phyloP scores from a whole-genome alignment of 257 asterid genomes.

The Petrea volubilis region DNA sequence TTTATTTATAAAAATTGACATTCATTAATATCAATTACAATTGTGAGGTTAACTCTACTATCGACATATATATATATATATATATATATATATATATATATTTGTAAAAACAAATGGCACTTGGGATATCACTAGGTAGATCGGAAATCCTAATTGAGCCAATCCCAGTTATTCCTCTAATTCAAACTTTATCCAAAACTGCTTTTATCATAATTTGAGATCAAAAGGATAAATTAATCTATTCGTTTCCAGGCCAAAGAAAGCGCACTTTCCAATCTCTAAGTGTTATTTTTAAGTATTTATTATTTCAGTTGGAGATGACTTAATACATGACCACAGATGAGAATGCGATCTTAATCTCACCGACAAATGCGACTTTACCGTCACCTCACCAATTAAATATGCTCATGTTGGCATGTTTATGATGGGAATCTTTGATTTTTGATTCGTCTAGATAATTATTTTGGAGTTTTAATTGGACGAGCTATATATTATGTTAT shows the following conservation, averaged over 20 bases:
- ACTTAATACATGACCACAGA: constrained; percentile 31
- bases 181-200: constrained; percentile 26
- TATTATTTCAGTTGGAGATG: constrained; percentile 27
- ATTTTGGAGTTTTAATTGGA: constrained; percentile 10
- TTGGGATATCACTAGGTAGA: background rate
- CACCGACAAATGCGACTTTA: constrained; percentile 45
- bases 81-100: background rate
- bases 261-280: constrained; percentile 38
- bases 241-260: background rate
- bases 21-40: background rate
- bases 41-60: background rate
- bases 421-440: constrained; percentile 45
- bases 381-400: constrained; percentile 20
- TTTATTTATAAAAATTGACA: too few species aligned
- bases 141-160: constrained; percentile 18
- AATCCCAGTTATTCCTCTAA: background rate
- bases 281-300: constrained; percentile 5
- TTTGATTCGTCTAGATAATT: constrained; percentile 1
- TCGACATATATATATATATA: too few species aligned
- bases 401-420: constrained; percentile 20
- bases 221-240: constrained; percentile 10
- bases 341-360: constrained; percentile 35
- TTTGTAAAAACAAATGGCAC: background rate
- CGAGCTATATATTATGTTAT: background rate
- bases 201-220: constrained; percentile 17